Base-by-base conservation (phyloP, 176 grass and related monocot genomes). In the Areca catechu region DNA sequence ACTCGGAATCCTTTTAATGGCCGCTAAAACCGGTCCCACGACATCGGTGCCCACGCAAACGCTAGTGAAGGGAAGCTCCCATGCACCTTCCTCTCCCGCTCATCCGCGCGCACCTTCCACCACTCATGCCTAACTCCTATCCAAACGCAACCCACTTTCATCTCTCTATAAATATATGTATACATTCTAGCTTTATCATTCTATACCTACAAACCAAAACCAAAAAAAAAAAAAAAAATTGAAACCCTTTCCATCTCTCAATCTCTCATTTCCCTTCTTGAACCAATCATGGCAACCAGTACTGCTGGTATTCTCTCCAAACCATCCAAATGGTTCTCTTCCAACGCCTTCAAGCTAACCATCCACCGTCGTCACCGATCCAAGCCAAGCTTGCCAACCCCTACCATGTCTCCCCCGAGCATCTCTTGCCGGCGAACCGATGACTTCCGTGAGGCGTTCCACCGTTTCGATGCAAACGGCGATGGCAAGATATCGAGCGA, bases 401-500 rank as follows among this genome's bases (percentile, higher is more conserved):
- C 7, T 4, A 4, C 16, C 3, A 17, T 24, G 7, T 3, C 50
- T 5, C 9, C 34, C 10, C 34, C 0, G 5, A 12, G 34, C 9
- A 3, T 43, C 2, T 12, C 34, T 10, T 2, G 50, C 22, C 15
- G 22, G 5, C 7, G 5, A 16, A 3, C 6, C 7, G 18, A 12
- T 0, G 24, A 53, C 7, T 54, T 30, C 24, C 50, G 4, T 0
- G 24, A 66, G 19, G 63, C 24, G 5, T 66, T 66, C 50, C 50
- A 24, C 50, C 50, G 22, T 15, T 53, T 66, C 49, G 50, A 66
- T 17, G 63, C 50, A 15, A 50, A 66, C 10, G 63, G 50, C 22
- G 63, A 66, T 14, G 63, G 50, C 16, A 66, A 29, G 63, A 66
- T 66, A 29, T 66, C 63, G 6, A 29, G 50, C 49, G 16, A 53